Evolutionary conservation across 768 basidiomycete species (phyloP).

Genomic region (Solioccasus polychromus): DNA sequence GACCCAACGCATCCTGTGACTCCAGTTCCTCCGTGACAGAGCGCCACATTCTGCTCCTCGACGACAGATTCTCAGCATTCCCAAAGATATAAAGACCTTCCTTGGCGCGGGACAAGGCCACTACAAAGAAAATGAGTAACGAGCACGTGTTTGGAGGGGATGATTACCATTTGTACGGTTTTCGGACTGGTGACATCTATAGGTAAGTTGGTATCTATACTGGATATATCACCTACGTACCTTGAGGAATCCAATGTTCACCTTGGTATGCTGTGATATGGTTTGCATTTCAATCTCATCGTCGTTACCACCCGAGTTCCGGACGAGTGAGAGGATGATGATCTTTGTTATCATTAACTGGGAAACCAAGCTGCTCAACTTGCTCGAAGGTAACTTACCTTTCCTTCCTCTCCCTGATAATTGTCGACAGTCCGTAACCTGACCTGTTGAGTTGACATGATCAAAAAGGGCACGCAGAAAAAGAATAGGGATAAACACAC

Average conservation of each 20-base stretch:
- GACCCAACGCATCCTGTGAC: conserved; percentile 42
- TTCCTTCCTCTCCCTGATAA: conserved; percentile 74
- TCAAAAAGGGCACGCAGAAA: not conserved
- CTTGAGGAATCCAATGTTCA: conserved; percentile 70
- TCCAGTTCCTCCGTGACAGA: conserved; percentile 57
- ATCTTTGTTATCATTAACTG: conserved; percentile 37
- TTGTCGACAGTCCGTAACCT: conserved; percentile 74
- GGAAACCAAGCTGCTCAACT: not conserved
- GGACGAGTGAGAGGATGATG: conserved; percentile 70
- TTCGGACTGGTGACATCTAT: conserved; percentile 38
- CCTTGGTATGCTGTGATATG: conserved; percentile 21
- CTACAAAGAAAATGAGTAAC: conserved; percentile 29
- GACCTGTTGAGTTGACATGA: conserved; percentile 39
- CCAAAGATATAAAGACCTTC: conserved; percentile 75
- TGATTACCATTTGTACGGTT: conserved; percentile 52
- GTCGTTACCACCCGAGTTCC: conserved; percentile 57
- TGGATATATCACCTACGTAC: conserved; percentile 31
- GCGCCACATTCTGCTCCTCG: conserved; percentile 56
- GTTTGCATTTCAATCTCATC: conserved; percentile 27
- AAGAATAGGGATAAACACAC: conserved; percentile 35
- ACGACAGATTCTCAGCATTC: conserved; percentile 53
- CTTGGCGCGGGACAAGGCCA: conserved; percentile 70
- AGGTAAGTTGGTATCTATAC: not conserved
- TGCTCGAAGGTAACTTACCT: conserved; percentile 30
- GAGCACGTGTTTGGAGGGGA: too few species aligned